Percentiles rank a stretch among this genome's conserved stretches.
These are phyloP conservation scores for Pelagophyceae sp. DNA, from an alignment of 352 stramenopile species.

Conservation along the genomic window DNA sequence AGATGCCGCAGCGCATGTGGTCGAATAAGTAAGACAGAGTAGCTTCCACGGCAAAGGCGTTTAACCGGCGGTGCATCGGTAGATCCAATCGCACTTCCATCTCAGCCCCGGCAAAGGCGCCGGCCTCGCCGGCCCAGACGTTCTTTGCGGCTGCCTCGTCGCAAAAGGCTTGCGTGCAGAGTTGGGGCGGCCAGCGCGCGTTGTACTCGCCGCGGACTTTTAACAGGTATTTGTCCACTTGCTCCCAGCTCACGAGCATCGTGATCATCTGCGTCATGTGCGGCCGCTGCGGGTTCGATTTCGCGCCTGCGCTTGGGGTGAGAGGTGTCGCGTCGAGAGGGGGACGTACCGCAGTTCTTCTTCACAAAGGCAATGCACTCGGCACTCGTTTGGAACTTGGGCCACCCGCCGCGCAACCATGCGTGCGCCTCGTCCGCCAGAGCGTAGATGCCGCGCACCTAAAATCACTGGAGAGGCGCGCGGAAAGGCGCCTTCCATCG, in stretches of 20 bases:
- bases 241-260: constrained; percentile 73
- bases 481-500: no score
- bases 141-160: constrained; percentile 2
- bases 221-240: constrained; percentile 45
- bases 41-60: constrained; percentile 72
- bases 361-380: constrained; percentile 76
- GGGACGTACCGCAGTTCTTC: constrained; percentile 65
- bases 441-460: constrained; percentile 18
- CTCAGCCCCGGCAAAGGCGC: constrained; percentile 37
- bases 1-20: constrained; percentile 96
- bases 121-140: constrained; percentile 27
- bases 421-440: neutral
- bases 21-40: constrained; percentile 95
- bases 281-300: constrained; percentile 76
- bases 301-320: constrained; percentile 26
- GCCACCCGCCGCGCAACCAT: constrained; percentile 20
- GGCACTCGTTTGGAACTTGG: constrained; percentile 70
- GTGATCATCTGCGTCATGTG: constrained; percentile 80
- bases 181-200: constrained; percentile 19
- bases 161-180: neutral
- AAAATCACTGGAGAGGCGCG: no score
- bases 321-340: neutral
- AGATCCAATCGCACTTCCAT: constrained; percentile 73
- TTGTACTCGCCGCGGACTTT: constrained; percentile 29
- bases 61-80: constrained; percentile 77